A percentile compares a stretch with the other conserved stretches of the same genome.
These are phyloP conservation scores for Geotrichum klebahnii DNA, from an alignment of 1,139 yeast genomes.

Conservation along the genomic window DNA sequence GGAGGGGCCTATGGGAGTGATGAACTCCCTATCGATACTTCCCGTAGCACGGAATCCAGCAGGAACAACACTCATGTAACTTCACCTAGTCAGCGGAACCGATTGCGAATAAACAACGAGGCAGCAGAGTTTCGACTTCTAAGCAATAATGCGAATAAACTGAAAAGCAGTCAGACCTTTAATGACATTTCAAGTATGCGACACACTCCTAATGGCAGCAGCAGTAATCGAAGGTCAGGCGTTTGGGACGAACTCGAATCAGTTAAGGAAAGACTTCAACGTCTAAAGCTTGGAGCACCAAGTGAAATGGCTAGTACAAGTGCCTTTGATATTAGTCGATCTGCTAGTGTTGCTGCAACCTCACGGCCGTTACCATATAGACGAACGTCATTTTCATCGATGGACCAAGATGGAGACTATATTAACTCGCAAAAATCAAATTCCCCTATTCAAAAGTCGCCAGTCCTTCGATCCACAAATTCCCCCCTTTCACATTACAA, in stretches of 20 bases:
- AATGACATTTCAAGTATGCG: not conserved
- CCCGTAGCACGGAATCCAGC: no score
- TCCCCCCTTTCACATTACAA: not conserved
- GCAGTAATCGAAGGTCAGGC: not conserved
- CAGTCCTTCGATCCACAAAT: not conserved
- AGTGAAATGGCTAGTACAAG: not conserved
- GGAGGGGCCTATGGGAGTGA: not conserved
- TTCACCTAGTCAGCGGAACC: not conserved
- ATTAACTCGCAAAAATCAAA: not conserved
- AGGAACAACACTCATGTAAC: not conserved
- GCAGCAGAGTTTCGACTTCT: not conserved
- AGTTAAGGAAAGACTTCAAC: conserved; percentile 16
- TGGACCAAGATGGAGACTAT: not conserved
- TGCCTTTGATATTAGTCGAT: not conserved
- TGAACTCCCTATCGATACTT: no score
- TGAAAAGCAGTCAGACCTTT: not conserved
- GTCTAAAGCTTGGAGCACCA: conserved; percentile 8
- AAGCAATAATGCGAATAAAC: not conserved
- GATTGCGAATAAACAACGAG: not conserved
- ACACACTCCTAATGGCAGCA: not conserved
- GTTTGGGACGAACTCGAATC: conserved; percentile 19
- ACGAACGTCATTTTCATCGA: not conserved
- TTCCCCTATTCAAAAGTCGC: not conserved
- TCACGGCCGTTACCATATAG: conserved; percentile 1
- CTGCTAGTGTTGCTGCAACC: not conserved